Evolutionary conservation across 306 rosid genomes (phyloP).

Genomic region (Potentilla sterilis): DNA sequence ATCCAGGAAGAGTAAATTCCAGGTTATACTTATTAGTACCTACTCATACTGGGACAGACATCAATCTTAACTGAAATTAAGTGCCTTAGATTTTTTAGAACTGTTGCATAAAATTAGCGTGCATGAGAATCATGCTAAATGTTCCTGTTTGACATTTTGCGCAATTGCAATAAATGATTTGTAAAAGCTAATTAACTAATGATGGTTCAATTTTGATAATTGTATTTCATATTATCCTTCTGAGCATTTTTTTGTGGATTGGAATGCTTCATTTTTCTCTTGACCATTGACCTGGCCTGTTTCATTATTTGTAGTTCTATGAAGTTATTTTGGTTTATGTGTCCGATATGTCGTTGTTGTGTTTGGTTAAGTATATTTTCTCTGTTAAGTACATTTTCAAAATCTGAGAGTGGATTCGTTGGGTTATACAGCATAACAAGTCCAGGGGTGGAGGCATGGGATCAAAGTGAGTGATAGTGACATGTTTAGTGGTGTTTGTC

Average conservation of each 20-base stretch:
- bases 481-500: slow-evolving; percentile 16
- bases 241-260: neutral
- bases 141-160: neutral
- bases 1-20: neutral
- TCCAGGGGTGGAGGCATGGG: slow-evolving; percentile 34
- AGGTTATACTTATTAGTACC: neutral
- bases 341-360: neutral
- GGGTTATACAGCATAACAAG: slow-evolving; percentile 46
- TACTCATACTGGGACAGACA: neutral
- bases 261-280: neutral
- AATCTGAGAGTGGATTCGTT: slow-evolving; percentile 35
- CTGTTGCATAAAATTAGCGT: neutral
- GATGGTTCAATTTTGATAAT: neutral
- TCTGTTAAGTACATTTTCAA: slow-evolving; percentile 2
- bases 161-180: neutral
- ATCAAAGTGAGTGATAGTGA: slow-evolving; percentile 49
- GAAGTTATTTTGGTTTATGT: neutral
- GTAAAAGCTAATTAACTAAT: neutral
- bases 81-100: neutral
- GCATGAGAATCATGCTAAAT: neutral
- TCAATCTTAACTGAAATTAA: too few species aligned
- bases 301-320: neutral
- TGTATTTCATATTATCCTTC: neutral
- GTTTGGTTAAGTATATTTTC: neutral
- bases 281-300: neutral